A percentile compares a stretch with the other conserved stretches of the same genome.
Conservation (phyloP, 1,139 yeast species). For the Kodamaea plutei region DNA sequence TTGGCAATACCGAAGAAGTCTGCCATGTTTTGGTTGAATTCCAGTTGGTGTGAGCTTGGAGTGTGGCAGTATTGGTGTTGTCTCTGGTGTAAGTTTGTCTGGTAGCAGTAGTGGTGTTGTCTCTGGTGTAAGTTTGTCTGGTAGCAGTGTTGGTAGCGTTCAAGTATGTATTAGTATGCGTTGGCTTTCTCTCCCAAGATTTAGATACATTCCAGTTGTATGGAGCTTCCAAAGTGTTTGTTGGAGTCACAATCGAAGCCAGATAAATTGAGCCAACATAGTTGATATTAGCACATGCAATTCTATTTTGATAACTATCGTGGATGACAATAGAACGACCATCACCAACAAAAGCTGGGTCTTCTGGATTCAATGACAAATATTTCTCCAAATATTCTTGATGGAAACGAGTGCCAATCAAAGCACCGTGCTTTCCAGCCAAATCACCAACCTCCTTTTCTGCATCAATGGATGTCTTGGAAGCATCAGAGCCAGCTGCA, state of each 20-base stretch:
- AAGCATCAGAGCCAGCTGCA: conserved; percentile 20
- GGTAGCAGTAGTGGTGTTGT: conserved; percentile 1
- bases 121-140: no score
- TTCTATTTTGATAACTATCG: conserved; percentile 27
- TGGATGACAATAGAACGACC: conserved; percentile 34
- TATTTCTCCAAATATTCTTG: conserved; percentile 34
- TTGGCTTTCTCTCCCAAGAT: neutral
- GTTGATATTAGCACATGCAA: no score
- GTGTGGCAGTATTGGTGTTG: conserved; percentile 11
- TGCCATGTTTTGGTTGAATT: conserved; percentile 1
- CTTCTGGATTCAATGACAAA: conserved; percentile 34
- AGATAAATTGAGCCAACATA: neutral
- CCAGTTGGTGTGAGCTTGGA: conserved; percentile 6
- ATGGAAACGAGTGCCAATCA: conserved; percentile 25
- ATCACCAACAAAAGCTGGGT: conserved; percentile 34
- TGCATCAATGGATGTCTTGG: conserved; percentile 9
- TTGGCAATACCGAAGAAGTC: no score
- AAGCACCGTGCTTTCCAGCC: conserved; percentile 38
- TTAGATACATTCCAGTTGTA: neutral
- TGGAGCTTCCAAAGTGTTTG: neutral
- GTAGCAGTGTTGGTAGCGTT: neutral
- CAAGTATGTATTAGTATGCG: neutral
- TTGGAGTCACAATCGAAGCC: neutral
- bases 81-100: neutral
- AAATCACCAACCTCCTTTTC: conserved; percentile 39